phyloP scores from a whole-genome alignment of 2,329 filamentous ascomycete genomes.

The Penicillium sp. region DNA sequence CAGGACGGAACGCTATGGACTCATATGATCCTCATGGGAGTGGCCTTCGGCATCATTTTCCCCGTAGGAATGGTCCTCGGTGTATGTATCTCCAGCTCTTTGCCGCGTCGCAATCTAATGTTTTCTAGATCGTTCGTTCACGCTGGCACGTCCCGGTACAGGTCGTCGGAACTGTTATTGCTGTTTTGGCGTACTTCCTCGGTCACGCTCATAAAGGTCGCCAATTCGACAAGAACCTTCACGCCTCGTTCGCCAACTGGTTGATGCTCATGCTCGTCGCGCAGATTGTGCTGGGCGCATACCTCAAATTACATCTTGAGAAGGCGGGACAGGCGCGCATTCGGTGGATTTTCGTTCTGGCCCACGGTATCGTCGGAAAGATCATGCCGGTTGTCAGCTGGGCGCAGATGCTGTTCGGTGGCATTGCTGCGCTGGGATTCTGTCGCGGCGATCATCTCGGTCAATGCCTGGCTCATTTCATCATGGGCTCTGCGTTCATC shows the following conservation, averaged over 20 bases:
- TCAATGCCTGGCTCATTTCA: constrained; percentile 95
- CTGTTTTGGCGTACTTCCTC: constrained; percentile 83
- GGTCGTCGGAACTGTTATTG: constrained; percentile 70
- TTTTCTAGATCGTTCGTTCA: constrained; percentile 75
- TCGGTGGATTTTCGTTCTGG: constrained; percentile 68
- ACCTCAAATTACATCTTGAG: constrained; percentile 86
- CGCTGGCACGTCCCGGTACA: constrained; percentile 95
- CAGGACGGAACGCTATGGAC: constrained; percentile 85
- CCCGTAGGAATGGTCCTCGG: constrained; percentile 94
- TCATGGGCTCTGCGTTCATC: constrained; percentile 97
- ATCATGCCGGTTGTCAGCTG: constrained; percentile 82
- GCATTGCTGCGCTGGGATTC: constrained; percentile 88
- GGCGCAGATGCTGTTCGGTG: constrained; percentile 95
- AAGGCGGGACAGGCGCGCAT: constrained; percentile 80
- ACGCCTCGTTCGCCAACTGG: constrained; percentile 76
- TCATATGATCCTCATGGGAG: constrained; percentile 85
- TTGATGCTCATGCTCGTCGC: constrained; percentile 76
- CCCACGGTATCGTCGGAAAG: constrained; percentile 83
- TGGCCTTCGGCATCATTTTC: constrained; percentile 89
- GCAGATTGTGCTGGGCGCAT: constrained; percentile 80
- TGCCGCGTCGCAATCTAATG: neutral
- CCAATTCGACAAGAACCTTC: constrained; percentile 79
- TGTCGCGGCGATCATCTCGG: constrained; percentile 89
- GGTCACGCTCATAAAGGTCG: constrained; percentile 89
- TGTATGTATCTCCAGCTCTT: constrained; percentile 53